A percentile compares a stretch with the other conserved stretches of the same genome.
Evolutionary conservation across 2,329 filamentous ascomycete genomes (phyloP).

Genomic region (Aspergillus sp.): DNA sequence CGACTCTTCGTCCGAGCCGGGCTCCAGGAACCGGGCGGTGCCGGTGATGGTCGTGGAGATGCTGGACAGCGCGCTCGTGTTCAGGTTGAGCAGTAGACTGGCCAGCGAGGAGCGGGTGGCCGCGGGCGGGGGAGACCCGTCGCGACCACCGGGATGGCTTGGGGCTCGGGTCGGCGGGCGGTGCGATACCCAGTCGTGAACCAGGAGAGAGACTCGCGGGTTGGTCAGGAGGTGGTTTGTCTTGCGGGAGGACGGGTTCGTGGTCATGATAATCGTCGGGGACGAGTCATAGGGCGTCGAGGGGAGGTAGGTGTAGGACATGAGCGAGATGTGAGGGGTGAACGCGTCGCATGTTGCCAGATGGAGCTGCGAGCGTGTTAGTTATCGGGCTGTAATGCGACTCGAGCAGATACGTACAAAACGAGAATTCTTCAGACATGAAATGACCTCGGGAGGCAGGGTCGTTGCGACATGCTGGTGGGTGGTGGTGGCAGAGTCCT

Average conservation of each 20-base stretch:
- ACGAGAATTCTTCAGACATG: slow-evolving; percentile 86
- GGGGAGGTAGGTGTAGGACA: slow-evolving; percentile 98
- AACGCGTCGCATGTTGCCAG: slow-evolving; percentile 81
- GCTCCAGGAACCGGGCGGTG: slow-evolving; percentile 62
- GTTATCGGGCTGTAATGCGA: background rate
- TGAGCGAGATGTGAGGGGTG: slow-evolving; percentile 83
- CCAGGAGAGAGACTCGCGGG: slow-evolving; percentile 81
- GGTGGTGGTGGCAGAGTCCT: slow-evolving; percentile 63
- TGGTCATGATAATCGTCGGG: slow-evolving; percentile 95
- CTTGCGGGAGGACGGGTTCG: slow-evolving; percentile 60
- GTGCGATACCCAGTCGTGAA: slow-evolving; percentile 96
- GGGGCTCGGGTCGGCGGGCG: slow-evolving; percentile 65
- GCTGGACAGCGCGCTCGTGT: slow-evolving; percentile 74
- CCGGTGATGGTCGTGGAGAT: slow-evolving; percentile 94
- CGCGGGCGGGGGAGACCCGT: slow-evolving; percentile 55
- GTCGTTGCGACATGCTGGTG: slow-evolving; percentile 59
- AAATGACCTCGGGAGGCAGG: slow-evolving; percentile 74
- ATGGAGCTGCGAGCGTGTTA: slow-evolving; percentile 58
- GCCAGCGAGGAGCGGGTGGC: slow-evolving; percentile 64
- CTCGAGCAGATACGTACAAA: slow-evolving; percentile 55
- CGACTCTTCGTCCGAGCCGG: slow-evolving; percentile 68
- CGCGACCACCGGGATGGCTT: slow-evolving; percentile 41
- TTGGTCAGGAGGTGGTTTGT: slow-evolving; percentile 74
- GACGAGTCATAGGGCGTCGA: slow-evolving; percentile 57
- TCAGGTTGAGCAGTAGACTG: slow-evolving; percentile 77